Base-by-base conservation (phyloP, 208 protist species). In the Trypanosomatidae sp. region DNA sequence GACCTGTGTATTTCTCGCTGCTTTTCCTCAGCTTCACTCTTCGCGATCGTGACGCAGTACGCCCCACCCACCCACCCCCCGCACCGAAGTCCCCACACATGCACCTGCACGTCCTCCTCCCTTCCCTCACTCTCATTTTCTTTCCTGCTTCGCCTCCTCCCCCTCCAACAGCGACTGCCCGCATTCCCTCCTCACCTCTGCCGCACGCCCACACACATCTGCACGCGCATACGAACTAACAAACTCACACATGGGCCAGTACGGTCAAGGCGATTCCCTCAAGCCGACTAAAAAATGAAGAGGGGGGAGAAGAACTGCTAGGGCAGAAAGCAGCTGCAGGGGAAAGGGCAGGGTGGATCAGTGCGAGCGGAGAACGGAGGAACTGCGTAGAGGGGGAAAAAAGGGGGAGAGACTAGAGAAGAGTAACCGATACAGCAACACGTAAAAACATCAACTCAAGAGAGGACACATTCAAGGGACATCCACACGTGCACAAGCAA, bases 331-430 rank as follows among this genome's bases (percentile, higher is more conserved):
- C 22, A 15, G 39, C n/a, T 5, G 36, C 10, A 41, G 36, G 19
- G 62, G n/a, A 25, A 44, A 9, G 58, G 30, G 58, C 5, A 43
- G 58, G 58, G 5, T 7, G 58, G 58, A 15, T n/a, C n/a, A 36
- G 30, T 17, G 60, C 12, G 39, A 12, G 19, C 25, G 68, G 33
- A 55, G 47, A 65, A 75, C 36, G 69, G 49, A 69, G 4, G 15
- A 36, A 69, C 30, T 33, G 33, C 25, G 33, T n/a, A 36, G 50
- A 19, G 49, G 47, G 36, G 50, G 12, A 53, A 4, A 64, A 72
- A 55, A 62, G 19, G 30, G 28, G 25, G 49, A 10, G 25, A 70
- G 73, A 67, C 53, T 56, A 77, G 8, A 22, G 43, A 69, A 70
- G 56, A 69, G 43, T n/a, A 70, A 41, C 50, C 22, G 10, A 25